Conservation (phyloP, 2,329 filamentous ascomycete species). For the Fusarium ambrosium region DNA sequence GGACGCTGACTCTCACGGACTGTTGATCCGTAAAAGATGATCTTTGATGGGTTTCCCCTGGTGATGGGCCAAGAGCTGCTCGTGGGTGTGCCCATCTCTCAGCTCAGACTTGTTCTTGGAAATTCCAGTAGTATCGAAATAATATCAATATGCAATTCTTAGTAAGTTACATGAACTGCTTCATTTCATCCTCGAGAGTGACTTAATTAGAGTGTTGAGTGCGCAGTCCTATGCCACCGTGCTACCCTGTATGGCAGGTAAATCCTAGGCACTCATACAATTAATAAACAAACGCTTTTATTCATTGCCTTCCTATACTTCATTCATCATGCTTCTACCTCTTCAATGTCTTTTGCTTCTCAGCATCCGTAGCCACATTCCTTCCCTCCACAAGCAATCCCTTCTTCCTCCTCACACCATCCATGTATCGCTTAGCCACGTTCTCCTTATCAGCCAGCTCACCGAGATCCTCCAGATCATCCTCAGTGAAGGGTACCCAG, state of each 20-base stretch:
- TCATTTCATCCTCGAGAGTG: too few species aligned
- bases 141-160: background rate
- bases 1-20: background rate
- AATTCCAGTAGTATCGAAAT: background rate
- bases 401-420: slow-evolving; percentile 87
- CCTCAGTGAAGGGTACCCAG: slow-evolving; percentile 97
- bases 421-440: slow-evolving; percentile 96
- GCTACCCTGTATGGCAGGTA: background rate
- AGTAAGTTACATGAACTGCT: background rate
- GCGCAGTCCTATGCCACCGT: background rate
- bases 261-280: background rate
- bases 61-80: background rate
- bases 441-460: slow-evolving; percentile 95
- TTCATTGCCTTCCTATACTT: slow-evolving; percentile 8
- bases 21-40: background rate
- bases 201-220: background rate
- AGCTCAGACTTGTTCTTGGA: background rate
- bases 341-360: slow-evolving; percentile 87
- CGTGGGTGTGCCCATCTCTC: background rate
- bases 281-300: slow-evolving; percentile 21
- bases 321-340: slow-evolving; percentile 54
- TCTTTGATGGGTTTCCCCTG: background rate
- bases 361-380: slow-evolving; percentile 84
- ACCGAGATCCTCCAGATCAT: slow-evolving; percentile 95
- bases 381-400: slow-evolving; percentile 86